These are phyloP conservation scores for Psilocybe cubensis DNA, from an alignment of 768 basidiomycete genomes.

Conservation along the genomic window DNA sequence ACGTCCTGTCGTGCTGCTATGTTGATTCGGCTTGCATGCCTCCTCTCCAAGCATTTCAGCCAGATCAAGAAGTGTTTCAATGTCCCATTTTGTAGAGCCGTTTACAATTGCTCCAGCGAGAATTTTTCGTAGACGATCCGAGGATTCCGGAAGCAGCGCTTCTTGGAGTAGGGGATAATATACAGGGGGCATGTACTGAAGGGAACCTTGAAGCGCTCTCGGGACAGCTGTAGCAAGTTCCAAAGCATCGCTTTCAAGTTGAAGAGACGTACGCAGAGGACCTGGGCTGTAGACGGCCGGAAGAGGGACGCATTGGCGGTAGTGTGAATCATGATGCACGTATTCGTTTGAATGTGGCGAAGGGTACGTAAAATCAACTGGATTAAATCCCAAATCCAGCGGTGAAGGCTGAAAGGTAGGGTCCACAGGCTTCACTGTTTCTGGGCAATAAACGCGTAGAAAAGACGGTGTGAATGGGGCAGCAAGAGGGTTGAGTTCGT, in stretches of 20 bases:
- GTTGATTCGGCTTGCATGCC: constrained; percentile 7
- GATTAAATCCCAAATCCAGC: constrained; percentile 4
- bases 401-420: constrained; percentile 3
- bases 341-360: neutral
- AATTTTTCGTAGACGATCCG: constrained; percentile 5
- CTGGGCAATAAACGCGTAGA: neutral
- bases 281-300: constrained; percentile 1
- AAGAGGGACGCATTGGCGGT: constrained; percentile 4
- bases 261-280: constrained; percentile 11
- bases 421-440: neutral
- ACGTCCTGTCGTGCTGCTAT: neutral
- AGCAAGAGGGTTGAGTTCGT: constrained; percentile 18
- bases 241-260: neutral
- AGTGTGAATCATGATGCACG: neutral
- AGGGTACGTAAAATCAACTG: neutral
- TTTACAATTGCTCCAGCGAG: constrained; percentile 10
- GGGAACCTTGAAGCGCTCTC: neutral
- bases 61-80: constrained; percentile 17
- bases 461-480: constrained; percentile 18
- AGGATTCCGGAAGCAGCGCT: constrained; percentile 3
- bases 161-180: constrained; percentile 12
- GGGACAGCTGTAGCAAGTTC: neutral
- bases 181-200: no score
- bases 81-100: constrained; percentile 13
- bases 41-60: constrained; percentile 11